Conservation (phyloP, 2,329 filamentous ascomycete species). For the Xylariomycetidae sp. region DNA sequence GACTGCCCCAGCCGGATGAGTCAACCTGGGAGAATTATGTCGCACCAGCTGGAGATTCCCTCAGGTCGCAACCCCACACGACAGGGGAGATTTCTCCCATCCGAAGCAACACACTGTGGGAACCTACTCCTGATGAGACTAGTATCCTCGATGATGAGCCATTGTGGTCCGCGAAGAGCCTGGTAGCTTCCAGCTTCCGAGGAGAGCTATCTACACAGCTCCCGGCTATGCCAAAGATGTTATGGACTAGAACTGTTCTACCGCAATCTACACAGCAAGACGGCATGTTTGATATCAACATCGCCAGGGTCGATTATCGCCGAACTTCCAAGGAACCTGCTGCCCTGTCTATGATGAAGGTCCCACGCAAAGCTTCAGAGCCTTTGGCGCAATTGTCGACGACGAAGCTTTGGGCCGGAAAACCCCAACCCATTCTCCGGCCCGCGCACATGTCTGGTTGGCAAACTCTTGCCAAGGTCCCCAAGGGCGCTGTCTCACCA, state of each 20-base stretch:
- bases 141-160: too few species aligned
- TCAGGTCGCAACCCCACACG: too few species aligned
- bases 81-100: conserved; percentile 26
- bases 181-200: too few species aligned
- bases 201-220: neutral
- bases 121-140: too few species aligned
- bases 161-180: too few species aligned
- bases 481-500: conserved; percentile 1
- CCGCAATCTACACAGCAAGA: too few species aligned
- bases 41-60: too few species aligned
- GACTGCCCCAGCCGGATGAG: conserved; percentile 32
- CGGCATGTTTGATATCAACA: conserved; percentile 1
- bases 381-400: neutral
- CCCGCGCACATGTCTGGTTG: neutral
- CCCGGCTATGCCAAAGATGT: neutral
- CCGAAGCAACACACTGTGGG: conserved; percentile 35
- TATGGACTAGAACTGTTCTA: too few species aligned
- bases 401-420: neutral
- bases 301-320: conserved; percentile 1
- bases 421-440: neutral
- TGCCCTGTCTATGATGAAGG: conserved; percentile 1
- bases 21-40: conserved; percentile 33
- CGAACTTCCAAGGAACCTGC: conserved; percentile 5
- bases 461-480: neutral
- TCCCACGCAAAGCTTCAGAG: neutral